Conservation (phyloP, 2,329 filamentous ascomycete species). For the Pseudogymnoascus sp. region DNA sequence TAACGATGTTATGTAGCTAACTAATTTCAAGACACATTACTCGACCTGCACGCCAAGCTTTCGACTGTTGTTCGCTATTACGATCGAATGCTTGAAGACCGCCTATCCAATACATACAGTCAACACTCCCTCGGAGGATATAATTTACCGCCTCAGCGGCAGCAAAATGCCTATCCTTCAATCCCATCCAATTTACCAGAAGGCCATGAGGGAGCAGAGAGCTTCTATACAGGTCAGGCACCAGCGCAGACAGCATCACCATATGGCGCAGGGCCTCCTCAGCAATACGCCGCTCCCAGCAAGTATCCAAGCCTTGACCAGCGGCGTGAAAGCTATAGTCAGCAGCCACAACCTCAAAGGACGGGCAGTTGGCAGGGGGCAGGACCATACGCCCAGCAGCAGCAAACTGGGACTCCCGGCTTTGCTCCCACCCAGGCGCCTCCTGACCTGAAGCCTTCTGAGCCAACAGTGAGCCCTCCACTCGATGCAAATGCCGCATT, state of each 20-base stretch:
- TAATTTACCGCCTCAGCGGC: constrained; percentile 42
- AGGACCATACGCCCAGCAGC: constrained; percentile 24
- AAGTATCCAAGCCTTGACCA: constrained; percentile 21
- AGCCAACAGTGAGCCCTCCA: constrained; percentile 30
- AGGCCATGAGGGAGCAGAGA: constrained; percentile 56
- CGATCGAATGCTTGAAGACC: constrained; percentile 94
- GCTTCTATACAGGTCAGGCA: constrained; percentile 68
- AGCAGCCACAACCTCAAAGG: constrained; percentile 38
- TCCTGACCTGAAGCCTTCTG: constrained; percentile 29
- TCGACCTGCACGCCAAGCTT: constrained; percentile 90
- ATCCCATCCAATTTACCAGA: constrained; percentile 49
- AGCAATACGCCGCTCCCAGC: constrained; percentile 34
- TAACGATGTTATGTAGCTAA: not conserved
- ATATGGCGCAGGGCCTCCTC: constrained; percentile 42
- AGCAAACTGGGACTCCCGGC: constrained; percentile 17
- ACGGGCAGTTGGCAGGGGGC: constrained; percentile 43
- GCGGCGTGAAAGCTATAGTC: constrained; percentile 34
- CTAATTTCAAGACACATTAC: constrained; percentile 65
- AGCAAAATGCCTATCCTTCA: constrained; percentile 61
- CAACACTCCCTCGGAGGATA: constrained; percentile 68
- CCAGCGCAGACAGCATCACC: constrained; percentile 34
- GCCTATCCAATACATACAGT: constrained; percentile 84
- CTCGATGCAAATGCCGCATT: constrained; percentile 49
- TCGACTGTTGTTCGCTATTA: constrained; percentile 96
- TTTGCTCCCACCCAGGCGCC: constrained; percentile 29